Conservation (phyloP, 2,329 filamentous ascomycete genomes). For the Paraphaeosphaeria sporulosa region DNA sequence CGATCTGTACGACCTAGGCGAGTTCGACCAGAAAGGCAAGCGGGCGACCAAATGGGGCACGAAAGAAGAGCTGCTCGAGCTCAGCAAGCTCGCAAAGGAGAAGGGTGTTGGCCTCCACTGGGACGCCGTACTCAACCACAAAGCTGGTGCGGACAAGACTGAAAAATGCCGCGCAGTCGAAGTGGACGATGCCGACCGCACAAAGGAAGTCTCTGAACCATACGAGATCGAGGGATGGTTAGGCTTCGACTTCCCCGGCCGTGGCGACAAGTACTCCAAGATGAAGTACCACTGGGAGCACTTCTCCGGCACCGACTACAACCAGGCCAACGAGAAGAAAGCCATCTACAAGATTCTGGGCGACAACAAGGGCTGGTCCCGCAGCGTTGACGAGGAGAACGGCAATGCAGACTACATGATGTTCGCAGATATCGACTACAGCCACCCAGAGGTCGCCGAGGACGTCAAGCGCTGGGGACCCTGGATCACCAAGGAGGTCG, state of each 20-base stretch:
- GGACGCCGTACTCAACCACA: slow-evolving; percentile 77
- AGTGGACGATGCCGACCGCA: slow-evolving; percentile 68
- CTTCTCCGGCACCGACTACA: slow-evolving; percentile 73
- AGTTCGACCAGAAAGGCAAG: slow-evolving; percentile 74
- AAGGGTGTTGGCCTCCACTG: slow-evolving; percentile 68
- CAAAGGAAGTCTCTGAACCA: slow-evolving; percentile 60
- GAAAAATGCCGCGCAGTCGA: slow-evolving; percentile 70
- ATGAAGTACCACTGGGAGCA: slow-evolving; percentile 73
- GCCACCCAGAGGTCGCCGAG: slow-evolving; percentile 63
- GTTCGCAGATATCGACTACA: slow-evolving; percentile 75
- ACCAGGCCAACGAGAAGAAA: slow-evolving; percentile 63
- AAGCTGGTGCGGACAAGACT: slow-evolving; percentile 71
- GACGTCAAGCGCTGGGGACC: slow-evolving; percentile 72
- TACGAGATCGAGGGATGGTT: slow-evolving; percentile 74
- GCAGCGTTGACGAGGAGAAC: slow-evolving; percentile 67
- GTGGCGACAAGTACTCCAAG: slow-evolving; percentile 65
- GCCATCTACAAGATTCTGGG: slow-evolving; percentile 72
- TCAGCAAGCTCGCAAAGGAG: slow-evolving; percentile 61
- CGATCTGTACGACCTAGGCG: slow-evolving; percentile 74
- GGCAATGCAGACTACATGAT: slow-evolving; percentile 76
- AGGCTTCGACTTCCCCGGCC: slow-evolving; percentile 70
- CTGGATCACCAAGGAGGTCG: slow-evolving; percentile 70
- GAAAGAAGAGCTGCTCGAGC: slow-evolving; percentile 65
- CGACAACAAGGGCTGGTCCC: slow-evolving; percentile 69
- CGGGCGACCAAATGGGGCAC: slow-evolving; percentile 73